These are phyloP conservation scores for Verbena officinalis DNA, from an alignment of 257 asterid genomes.

Conservation along the genomic window DNA sequence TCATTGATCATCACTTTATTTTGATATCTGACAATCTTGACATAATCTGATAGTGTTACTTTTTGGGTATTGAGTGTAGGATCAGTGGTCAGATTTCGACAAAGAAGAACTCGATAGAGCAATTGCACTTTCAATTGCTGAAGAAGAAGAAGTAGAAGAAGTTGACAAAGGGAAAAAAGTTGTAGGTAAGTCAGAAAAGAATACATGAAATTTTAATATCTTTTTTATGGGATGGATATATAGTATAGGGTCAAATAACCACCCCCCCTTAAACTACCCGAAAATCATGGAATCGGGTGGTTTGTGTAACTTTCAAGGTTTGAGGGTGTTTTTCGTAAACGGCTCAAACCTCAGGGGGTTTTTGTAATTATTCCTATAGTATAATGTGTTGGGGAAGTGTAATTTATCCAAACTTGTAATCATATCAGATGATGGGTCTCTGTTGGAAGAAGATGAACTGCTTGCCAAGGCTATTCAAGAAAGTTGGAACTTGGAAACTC, in stretches of 20 bases:
- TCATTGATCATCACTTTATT: constrained; percentile 9
- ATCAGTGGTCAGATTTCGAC: constrained; percentile 76
- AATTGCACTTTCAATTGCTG: constrained; percentile 83
- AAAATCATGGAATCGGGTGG: no score
- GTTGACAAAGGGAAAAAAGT: constrained; percentile 77
- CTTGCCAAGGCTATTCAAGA: constrained; percentile 95
- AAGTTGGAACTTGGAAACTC: constrained; percentile 73
- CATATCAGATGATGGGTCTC: constrained; percentile 58
- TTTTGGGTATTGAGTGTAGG: constrained; percentile 50
- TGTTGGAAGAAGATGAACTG: constrained; percentile 85
- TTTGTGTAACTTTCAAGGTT: no score
- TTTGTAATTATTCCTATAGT: no score
- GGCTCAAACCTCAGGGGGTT: no score
- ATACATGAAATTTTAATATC: neutral
- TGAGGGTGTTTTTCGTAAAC: no score
- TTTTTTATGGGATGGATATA: neutral
- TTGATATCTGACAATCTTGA: constrained; percentile 4
- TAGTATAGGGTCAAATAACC: no score
- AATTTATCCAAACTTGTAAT: constrained; percentile 13
- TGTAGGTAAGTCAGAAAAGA: constrained; percentile 56
- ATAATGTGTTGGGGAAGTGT: neutral
- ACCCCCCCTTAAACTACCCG: no score
- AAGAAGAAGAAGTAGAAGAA: constrained; percentile 71
- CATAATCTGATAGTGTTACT: constrained; percentile 24
- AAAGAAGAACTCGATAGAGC: constrained; percentile 87